A percentile compares a stretch with the other conserved stretches of the same genome.
Conservation (phyloP, 768 basidiomycete genomes). For the Neoboletus brunneissimus region DNA sequence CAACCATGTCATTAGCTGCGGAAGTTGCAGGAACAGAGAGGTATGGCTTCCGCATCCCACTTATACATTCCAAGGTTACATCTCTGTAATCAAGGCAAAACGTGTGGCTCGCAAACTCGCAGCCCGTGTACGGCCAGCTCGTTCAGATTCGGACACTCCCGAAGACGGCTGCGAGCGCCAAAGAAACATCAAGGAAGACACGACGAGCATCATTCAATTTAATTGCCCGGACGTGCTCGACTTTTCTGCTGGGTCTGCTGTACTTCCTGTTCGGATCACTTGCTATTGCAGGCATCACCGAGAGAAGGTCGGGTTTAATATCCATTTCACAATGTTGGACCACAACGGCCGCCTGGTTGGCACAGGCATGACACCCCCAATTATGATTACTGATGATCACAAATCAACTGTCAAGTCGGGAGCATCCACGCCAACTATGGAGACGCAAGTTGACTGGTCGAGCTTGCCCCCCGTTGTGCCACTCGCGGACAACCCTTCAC, state of each 20-base stretch:
- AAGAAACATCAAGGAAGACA: slow-evolving; percentile 53
- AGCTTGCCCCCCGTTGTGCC: slow-evolving; percentile 28
- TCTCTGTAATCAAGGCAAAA: slow-evolving; percentile 59
- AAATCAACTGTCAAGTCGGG: slow-evolving; percentile 60
- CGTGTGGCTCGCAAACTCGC: slow-evolving; percentile 88
- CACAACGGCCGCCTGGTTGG: slow-evolving; percentile 77
- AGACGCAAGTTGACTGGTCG: slow-evolving; percentile 52
- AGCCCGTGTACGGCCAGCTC: slow-evolving; percentile 73
- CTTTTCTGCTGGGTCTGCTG: slow-evolving; percentile 81
- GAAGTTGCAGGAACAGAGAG: slow-evolving; percentile 87
- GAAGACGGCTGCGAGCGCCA: slow-evolving; percentile 53
- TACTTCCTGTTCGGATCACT: slow-evolving; percentile 92
- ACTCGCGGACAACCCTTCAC: slow-evolving; percentile 35
- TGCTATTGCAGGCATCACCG: slow-evolving; percentile 99
- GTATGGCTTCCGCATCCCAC: slow-evolving; percentile 37
- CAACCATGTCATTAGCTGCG: slow-evolving; percentile 74
- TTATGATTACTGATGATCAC: slow-evolving; percentile 99
- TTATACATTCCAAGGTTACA: slow-evolving; percentile 7
- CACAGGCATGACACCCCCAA: slow-evolving; percentile 77
- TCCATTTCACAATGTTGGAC: slow-evolving; percentile 85
- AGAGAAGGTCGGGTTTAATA: slow-evolving; percentile 92
- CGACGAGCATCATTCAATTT: slow-evolving; percentile 88
- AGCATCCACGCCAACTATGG: slow-evolving; percentile 33
- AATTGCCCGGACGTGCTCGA: slow-evolving; percentile 90
- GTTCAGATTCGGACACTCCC: slow-evolving; percentile 69